Evolutionary conservation across 305 asterid species (phyloP).

Genomic region (Stenogyne calaminthoides): DNA sequence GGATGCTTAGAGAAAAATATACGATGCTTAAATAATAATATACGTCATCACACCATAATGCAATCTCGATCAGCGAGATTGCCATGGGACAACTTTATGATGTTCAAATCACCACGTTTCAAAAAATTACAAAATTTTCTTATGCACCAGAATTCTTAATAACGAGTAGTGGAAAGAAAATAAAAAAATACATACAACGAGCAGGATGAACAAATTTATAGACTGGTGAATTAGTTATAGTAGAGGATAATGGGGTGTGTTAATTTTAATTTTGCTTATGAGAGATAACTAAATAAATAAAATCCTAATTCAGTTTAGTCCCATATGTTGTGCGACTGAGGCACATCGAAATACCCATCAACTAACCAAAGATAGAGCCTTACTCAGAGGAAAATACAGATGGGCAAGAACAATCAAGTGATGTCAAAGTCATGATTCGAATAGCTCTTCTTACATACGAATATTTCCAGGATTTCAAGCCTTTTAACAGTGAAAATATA

Average conservation of each 20-base stretch:
- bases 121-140: background rate
- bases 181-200: background rate
- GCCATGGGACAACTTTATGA: background rate
- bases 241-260: background rate
- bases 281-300: background rate
- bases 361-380: background rate
- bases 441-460: background rate
- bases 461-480: background rate
- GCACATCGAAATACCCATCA: background rate
- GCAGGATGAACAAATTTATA: background rate
- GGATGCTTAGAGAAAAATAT: background rate
- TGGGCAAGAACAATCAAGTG: background rate
- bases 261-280: background rate
- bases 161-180: background rate
- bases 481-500: background rate
- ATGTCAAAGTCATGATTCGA: background rate
- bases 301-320: background rate
- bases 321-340: slow-evolving; percentile 6
- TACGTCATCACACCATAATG: background rate
- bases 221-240: background rate
- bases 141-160: background rate
- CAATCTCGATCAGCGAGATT: background rate
- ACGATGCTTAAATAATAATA: background rate
- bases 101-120: background rate
- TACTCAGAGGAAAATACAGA: background rate